phyloP scores from a whole-genome alignment of 2,329 filamentous ascomycete species.

The Paracoccidioides lutzii region DNA sequence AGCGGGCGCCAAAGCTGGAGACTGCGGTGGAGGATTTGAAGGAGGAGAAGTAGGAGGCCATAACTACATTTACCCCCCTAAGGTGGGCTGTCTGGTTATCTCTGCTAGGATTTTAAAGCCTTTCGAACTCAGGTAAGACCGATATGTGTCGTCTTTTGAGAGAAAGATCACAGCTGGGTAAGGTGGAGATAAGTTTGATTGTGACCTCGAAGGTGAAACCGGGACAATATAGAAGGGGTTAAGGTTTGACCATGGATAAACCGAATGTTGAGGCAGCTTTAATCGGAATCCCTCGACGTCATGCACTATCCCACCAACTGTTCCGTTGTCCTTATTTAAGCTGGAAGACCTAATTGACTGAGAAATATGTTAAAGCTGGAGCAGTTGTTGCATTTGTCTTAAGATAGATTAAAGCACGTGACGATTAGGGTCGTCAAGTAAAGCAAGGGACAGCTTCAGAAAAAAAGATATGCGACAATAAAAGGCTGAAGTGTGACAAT shows the following conservation, averaged over 20 bases:
- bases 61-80: conserved; percentile 26
- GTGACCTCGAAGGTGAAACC: background rate
- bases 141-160: background rate
- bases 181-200: background rate
- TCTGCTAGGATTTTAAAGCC: background rate
- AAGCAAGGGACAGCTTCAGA: background rate
- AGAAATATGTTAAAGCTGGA: background rate
- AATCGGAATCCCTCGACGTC: background rate
- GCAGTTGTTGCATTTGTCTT: background rate
- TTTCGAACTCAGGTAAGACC: background rate
- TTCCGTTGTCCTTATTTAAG: background rate
- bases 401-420: background rate
- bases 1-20: conserved; percentile 43
- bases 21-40: conserved; percentile 32
- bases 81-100: background rate
- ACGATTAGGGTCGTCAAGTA: background rate
- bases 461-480: background rate
- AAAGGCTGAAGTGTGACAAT: no score
- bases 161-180: no score
- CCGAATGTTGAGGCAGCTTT: background rate
- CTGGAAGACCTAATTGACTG: background rate
- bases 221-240: background rate
- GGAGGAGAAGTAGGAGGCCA: conserved; percentile 74
- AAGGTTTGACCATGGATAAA: background rate
- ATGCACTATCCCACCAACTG: background rate